Evolutionary conservation across 805 yeast species (phyloP), one percentile per base, ranked within the genome.

Genomic region (Pichia heedii): DNA sequence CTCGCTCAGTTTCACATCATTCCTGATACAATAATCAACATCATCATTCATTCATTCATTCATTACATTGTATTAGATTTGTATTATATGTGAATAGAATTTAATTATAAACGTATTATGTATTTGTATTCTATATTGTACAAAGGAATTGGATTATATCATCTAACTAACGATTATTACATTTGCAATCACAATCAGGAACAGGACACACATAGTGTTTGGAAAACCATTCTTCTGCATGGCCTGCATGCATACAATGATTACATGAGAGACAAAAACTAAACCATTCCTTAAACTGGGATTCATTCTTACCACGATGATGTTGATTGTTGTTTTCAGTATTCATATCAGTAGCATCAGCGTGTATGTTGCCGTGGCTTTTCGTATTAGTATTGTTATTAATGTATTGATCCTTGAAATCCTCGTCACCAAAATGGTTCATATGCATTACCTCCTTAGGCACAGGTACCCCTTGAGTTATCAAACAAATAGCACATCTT

Each of bases 221-320:
- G 22, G 81, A 74, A 60, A 90, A 90, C 98, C 98, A 90, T 55
- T 89, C 94, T 50, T 85, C 88, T 0, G 97, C 97, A 60, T 90
- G 98, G 4, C 84, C 88, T 0, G 95, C 88, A 64, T 90, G 98
- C 76, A 81, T 81, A 1, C 96, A 95, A 55, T 90, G 98, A 57
- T 84, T 86, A 58, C 98, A 90, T 29, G 81, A 76, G 50, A 90
- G 64, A 56, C 98, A 90, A 63, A 87, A 87, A 52, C 93, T 85
- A 52, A 90, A 88, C 95, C 96, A 87, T 49, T 83, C 82, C 46
- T 78, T 74, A 58, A 84, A 76, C 46, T 66, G 63, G 18, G 66
- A 62, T 45, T 68, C 73, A 21, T 67, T 62, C 22, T 55, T 54
- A 20, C n/a, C n/a, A n/a, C n/a, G n/a, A n/a, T n/a, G n/a, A n/a